phyloP scores from a whole-genome alignment of 495 filamentous ascomycete species.

The Aspergillus olivimuriae region DNA sequence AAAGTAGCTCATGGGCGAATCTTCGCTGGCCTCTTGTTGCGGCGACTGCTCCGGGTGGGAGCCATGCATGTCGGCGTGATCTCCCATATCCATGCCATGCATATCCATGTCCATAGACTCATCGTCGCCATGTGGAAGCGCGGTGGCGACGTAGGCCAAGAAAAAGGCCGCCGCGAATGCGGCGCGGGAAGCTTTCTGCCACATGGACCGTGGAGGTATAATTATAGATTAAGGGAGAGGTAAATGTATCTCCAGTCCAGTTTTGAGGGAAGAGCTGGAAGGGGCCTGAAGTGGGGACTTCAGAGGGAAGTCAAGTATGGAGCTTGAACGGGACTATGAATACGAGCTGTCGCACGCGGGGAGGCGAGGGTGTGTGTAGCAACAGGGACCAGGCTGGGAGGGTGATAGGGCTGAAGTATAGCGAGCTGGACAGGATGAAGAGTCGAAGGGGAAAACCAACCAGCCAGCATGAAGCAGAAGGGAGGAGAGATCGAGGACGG shows the following conservation, averaged over 20 bases:
- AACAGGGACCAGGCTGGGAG: neutral
- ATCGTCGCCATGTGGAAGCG: slow-evolving; percentile 32
- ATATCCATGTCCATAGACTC: slow-evolving; percentile 28
- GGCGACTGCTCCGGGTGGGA: slow-evolving; percentile 26
- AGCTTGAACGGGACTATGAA: too few relatives aligned
- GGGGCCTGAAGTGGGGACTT: too few relatives aligned
- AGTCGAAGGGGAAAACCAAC: neutral
- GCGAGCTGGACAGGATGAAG: neutral
- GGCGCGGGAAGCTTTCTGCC: slow-evolving; percentile 17
- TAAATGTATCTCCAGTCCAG: neutral
- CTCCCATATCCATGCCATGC: slow-evolving; percentile 33
- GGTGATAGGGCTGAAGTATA: slow-evolving; percentile 3
- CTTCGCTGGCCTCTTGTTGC: slow-evolving; percentile 11
- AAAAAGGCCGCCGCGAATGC: slow-evolving; percentile 27
- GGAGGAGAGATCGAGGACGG: slow-evolving; percentile 2
- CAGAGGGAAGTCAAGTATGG: too few relatives aligned
- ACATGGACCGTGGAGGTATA: slow-evolving; percentile 17
- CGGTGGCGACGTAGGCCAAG: slow-evolving; percentile 28
- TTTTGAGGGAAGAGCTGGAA: too few relatives aligned
- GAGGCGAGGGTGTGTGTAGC: too few relatives aligned
- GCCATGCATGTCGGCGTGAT: too few relatives aligned
- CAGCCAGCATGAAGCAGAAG: slow-evolving; percentile 4
- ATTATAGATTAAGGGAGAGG: neutral
- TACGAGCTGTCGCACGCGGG: too few relatives aligned
- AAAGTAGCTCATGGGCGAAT: slow-evolving; percentile 64